Conservation (phyloP, 106 monocot genomes). For the Apostasia shenzhenica region DNA sequence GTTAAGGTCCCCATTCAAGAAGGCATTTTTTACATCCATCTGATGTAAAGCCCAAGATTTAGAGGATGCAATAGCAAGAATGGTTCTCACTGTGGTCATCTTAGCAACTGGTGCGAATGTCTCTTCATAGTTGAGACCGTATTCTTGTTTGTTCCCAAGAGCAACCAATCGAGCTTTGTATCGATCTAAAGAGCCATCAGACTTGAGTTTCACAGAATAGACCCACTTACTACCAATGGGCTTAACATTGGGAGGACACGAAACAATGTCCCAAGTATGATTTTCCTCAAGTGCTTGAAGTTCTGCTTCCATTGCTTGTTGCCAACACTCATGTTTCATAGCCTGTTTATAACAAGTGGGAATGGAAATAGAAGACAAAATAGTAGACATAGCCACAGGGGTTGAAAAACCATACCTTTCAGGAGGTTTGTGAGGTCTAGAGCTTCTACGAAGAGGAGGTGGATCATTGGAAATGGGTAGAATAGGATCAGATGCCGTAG, state of each 20-base stretch:
- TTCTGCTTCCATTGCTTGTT: slow-evolving; percentile 19
- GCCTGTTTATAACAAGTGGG: neutral
- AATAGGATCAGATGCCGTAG: neutral
- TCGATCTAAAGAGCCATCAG: neutral
- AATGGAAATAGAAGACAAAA: neutral
- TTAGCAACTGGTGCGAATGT: neutral
- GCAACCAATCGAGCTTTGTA: slow-evolving; percentile 1
- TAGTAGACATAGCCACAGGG: neutral
- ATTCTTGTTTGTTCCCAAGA: neutral
- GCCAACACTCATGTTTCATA: slow-evolving; percentile 2
- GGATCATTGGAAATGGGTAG: neutral
- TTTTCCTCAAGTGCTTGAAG: slow-evolving; percentile 13
- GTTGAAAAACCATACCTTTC: neutral
- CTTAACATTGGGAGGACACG: neutral
- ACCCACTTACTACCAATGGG: neutral
- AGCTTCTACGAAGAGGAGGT: neutral
- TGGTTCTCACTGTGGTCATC: neutral
- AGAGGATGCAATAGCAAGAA: neutral
- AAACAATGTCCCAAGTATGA: slow-evolving; percentile 1
- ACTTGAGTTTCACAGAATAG: neutral
- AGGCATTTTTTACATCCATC: slow-evolving; percentile 26
- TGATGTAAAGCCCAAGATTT: slow-evolving; percentile 16
- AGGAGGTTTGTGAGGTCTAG: neutral
- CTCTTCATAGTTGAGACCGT: neutral
- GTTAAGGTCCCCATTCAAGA: slow-evolving; percentile 1